Percentiles rank a stretch among this genome's conserved stretches.
phyloP scores from a whole-genome alignment of 805 yeast genomes.

The Schizosaccharomyces osmophilus region DNA sequence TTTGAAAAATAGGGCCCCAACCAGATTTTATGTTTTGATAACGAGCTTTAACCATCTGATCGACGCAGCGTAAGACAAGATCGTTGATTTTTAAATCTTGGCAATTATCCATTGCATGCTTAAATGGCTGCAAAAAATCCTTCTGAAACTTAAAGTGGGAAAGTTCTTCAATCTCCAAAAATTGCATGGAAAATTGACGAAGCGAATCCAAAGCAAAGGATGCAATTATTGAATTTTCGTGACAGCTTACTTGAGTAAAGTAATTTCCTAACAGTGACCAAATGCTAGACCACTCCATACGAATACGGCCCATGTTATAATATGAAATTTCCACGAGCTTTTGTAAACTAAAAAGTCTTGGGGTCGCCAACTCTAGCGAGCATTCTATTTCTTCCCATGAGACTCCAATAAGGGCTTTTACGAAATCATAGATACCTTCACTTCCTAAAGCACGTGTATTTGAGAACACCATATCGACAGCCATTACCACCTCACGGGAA shows the following conservation, averaged over 20 bases:
- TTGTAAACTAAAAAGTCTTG: slow-evolving; percentile 77
- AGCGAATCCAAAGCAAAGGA: slow-evolving; percentile 80
- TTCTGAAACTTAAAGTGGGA: slow-evolving; percentile 88
- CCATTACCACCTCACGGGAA: neutral
- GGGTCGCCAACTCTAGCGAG: slow-evolving; percentile 55
- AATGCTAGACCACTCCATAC: slow-evolving; percentile 86
- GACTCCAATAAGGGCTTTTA: slow-evolving; percentile 63
- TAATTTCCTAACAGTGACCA: slow-evolving; percentile 87
- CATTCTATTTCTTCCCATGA: slow-evolving; percentile 79
- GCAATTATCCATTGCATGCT: slow-evolving; percentile 47
- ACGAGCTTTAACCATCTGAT: slow-evolving; percentile 60
- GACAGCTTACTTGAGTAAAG: slow-evolving; percentile 51
- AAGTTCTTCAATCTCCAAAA: slow-evolving; percentile 78
- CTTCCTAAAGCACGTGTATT: slow-evolving; percentile 60
- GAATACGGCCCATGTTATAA: slow-evolving; percentile 87
- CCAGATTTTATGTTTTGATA: slow-evolving; percentile 64
- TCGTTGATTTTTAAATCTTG: slow-evolving; percentile 49
- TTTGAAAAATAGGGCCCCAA: slow-evolving; percentile 72
- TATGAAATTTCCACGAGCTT: slow-evolving; percentile 93
- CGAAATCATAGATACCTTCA: slow-evolving; percentile 65
- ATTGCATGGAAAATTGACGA: slow-evolving; percentile 77
- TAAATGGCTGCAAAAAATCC: slow-evolving; percentile 80
- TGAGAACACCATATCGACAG: slow-evolving; percentile 69
- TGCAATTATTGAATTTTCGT: slow-evolving; percentile 49
- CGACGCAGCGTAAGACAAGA: slow-evolving; percentile 72